phyloP scores from a whole-genome alignment of 75 land plant genomes.

The Sequoiadendron giganteum region DNA sequence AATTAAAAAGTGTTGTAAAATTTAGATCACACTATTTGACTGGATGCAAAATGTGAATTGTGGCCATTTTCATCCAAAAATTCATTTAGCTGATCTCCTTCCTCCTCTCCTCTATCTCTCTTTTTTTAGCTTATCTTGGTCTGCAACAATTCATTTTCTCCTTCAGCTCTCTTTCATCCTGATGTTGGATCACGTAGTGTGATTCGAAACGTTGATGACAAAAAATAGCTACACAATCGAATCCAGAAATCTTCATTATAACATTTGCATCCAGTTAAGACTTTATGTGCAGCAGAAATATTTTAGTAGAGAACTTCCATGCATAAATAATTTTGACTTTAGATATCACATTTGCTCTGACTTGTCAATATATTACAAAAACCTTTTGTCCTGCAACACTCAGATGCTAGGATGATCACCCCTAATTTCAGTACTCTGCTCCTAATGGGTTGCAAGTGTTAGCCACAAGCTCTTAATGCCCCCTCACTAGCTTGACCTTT shows the following conservation, averaged over 20 bases:
- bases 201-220: too few relatives aligned
- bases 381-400: neutral
- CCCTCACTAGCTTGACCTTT: conserved; percentile 33
- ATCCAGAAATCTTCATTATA: too few relatives aligned
- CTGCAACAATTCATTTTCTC: too few relatives aligned
- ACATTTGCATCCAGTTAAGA: neutral
- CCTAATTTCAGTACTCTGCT: neutral
- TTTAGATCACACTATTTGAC: neutral
- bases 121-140: too few relatives aligned
- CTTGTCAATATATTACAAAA: neutral
- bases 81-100: too few relatives aligned
- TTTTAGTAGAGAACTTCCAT: neutral
- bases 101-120: too few relatives aligned
- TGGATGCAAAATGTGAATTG: neutral
- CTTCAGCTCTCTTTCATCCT: too few relatives aligned
- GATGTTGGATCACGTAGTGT: too few relatives aligned
- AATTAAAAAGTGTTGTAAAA: neutral
- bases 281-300: neutral
- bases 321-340: neutral
- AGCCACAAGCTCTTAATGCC: neutral
- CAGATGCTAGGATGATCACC: neutral
- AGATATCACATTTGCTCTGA: neutral
- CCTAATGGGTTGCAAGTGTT: neutral
- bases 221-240: too few relatives aligned
- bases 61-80: neutral